Conservation (phyloP, 441 rosid species). For the Bruguiera hainesii region DNA sequence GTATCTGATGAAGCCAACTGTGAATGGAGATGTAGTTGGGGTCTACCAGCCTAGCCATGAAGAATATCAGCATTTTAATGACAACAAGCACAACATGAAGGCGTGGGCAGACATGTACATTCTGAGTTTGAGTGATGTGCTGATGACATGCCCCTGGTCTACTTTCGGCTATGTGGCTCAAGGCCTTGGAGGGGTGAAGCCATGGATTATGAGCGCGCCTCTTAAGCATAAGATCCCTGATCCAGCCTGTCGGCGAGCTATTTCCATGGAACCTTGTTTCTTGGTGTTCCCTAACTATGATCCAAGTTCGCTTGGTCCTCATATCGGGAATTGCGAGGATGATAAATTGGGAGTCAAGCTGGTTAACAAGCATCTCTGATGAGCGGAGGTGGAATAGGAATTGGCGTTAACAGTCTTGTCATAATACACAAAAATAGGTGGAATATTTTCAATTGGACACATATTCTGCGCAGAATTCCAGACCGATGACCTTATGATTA, state of each 20-base stretch:
- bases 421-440: no score
- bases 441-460: no score
- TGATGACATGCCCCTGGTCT: neutral
- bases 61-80: neutral
- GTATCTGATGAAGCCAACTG: slow-evolving; percentile 1
- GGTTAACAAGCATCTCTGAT: neutral
- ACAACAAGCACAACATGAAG: neutral
- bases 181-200: neutral
- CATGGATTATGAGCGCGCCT: neutral
- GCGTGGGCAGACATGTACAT: neutral
- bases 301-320: neutral
- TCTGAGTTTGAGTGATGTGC: slow-evolving; percentile 1
- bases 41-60: slow-evolving; percentile 3
- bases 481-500: no score
- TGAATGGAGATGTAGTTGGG: neutral
- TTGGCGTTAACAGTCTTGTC: no score
- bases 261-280: neutral
- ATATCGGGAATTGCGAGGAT: neutral
- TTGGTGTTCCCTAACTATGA: neutral
- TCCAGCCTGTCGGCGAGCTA: neutral
- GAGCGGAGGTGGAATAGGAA: no score
- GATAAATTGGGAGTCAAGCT: neutral
- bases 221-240: neutral
- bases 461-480: no score
- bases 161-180: slow-evolving; percentile 5